Evolutionary conservation across 768 basidiomycete genomes (phyloP), one percentile per base, ranked within the genome.

Genomic region (Pleurotus eryngii): DNA sequence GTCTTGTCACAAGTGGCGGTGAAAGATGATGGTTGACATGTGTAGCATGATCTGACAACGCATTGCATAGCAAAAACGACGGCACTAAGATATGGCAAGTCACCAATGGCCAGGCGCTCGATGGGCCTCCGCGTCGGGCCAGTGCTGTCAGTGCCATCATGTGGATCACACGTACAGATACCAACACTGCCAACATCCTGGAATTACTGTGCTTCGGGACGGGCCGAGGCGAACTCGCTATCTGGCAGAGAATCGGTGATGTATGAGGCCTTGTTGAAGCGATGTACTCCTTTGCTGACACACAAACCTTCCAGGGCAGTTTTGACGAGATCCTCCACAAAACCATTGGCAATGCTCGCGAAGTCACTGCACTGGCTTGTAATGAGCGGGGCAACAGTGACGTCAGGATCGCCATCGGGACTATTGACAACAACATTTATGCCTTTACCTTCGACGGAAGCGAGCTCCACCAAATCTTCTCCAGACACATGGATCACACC

Each of bases 1-100:
- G 60, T 24, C 43, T 64, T 9, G 43, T 66, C 7, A 62, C 57
- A 3, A 66, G 65, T 57, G 62, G 63, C 3, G 64, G 65, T 56
- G 55, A 46, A 46, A 56, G n/a, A 11, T 56, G 8, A 11, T 18
- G 46, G 15, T 11, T 2, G 9, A 30, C 18, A 48, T 14, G 1
- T 30, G 47, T 35, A 35, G 30, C 8, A 35, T 35, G 30, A 35
- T 35, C 30, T 35, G 30, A 35, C 30, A 35, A 35, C 8, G 30
- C 30, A 35, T 35, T 35, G 30, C 30, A 35, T 35, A 35, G 30
- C 30, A 2, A 35, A 2, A 35, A 35, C 7, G 30, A 35, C 30
- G 30, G 30, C 30, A 35, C 30, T 35, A 35, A 35, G 30, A 35
- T 35, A 35, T 35, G 30, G 30, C 30, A 35, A 35, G 30, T 35